phyloP scores from a whole-genome alignment of 805 yeast species.

The Metschnikowia vanudenii region DNA sequence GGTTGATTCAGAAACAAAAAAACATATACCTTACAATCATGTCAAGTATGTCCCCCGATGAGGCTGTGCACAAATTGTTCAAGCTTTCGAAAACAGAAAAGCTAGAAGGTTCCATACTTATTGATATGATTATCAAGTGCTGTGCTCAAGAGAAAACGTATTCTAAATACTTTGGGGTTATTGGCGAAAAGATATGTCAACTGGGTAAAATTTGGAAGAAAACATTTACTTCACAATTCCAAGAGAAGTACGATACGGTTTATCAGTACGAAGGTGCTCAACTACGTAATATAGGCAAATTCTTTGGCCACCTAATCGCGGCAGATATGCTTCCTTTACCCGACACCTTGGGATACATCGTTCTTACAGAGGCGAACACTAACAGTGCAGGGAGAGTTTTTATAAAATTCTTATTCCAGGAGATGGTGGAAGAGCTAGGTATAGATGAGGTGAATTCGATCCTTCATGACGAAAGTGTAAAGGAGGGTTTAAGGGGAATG shows the following conservation, averaged over 20 bases:
- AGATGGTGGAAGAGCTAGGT: constrained; percentile 77
- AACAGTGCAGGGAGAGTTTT: constrained; percentile 81
- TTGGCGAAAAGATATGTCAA: constrained; percentile 63
- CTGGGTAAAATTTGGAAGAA: constrained; percentile 55
- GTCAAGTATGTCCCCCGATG: constrained; percentile 90
- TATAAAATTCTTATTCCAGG: constrained; percentile 76
- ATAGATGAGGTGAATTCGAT: constrained; percentile 49
- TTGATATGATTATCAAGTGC: constrained; percentile 73
- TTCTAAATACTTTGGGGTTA: constrained; percentile 78
- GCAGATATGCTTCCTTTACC: constrained; percentile 64
- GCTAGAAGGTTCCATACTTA: constrained; percentile 40
- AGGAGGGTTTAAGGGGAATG: constrained; percentile 51
- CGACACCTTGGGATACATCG: constrained; percentile 51
- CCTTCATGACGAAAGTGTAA: constrained; percentile 48
- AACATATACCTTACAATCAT: constrained; percentile 77
- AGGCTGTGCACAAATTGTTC: constrained; percentile 83
- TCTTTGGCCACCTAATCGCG: constrained; percentile 83
- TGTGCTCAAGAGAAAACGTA: constrained; percentile 86
- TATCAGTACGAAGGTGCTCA: constrained; percentile 72
- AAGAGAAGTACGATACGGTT: constrained; percentile 51
- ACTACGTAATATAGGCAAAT: constrained; percentile 73
- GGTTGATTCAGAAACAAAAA: constrained; percentile 64
- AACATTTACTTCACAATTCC: constrained; percentile 54
- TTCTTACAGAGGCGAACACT: constrained; percentile 67
- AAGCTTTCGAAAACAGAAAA: constrained; percentile 34